phyloP scores from a whole-genome alignment of 805 yeast species.

The Torulaspora microellipsoides region DNA sequence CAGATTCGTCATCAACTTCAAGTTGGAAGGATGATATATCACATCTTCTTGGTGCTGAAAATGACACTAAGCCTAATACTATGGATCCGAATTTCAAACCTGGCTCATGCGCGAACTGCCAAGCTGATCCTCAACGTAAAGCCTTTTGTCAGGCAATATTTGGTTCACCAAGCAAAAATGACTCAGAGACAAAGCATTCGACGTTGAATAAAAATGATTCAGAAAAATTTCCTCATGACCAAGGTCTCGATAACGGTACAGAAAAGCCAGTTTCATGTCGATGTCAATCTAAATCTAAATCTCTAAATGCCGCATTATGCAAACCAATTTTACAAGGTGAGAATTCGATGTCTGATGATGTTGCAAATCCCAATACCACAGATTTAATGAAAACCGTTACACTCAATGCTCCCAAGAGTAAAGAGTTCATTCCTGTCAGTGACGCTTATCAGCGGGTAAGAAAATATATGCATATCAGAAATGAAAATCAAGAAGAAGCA shows the following conservation, averaged over 20 bases:
- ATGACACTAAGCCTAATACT: slow-evolving; percentile 16
- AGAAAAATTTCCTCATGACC: no score
- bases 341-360: no score
- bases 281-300: no score
- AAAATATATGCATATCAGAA: slow-evolving; percentile 56
- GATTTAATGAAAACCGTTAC: not conserved
- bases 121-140: slow-evolving; percentile 80
- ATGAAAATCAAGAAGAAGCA: not conserved
- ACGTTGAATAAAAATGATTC: no score
- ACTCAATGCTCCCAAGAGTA: not conserved
- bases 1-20: not conserved
- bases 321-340: no score
- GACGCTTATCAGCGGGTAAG: slow-evolving; percentile 87
- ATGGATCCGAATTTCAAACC: slow-evolving; percentile 45
- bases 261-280: no score
- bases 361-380: no score
- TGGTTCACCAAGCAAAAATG: slow-evolving; percentile 22
- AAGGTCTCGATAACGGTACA: no score
- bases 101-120: slow-evolving; percentile 81
- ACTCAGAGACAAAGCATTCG: not conserved
- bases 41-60: not conserved
- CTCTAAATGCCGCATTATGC: no score
- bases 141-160: slow-evolving; percentile 86
- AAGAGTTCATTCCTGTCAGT: slow-evolving; percentile 69
- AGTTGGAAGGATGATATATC: not conserved